phyloP scores from a whole-genome alignment of 306 rosid genomes.

The Gleditsia sinensis region DNA sequence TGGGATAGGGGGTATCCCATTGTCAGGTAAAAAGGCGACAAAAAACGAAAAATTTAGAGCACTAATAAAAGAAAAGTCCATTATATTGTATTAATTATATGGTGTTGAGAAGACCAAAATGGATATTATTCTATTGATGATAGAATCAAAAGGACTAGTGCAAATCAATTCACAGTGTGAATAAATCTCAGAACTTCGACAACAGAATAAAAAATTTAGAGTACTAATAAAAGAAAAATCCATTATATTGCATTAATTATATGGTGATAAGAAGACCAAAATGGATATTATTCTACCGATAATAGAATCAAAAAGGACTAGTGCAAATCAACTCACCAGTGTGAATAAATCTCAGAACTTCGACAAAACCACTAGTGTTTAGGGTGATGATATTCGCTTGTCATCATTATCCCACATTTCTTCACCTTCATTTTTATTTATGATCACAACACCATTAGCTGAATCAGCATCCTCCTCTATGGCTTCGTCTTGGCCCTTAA shows the following conservation, averaged over 20 bases:
- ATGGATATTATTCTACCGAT: not conserved
- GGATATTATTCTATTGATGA: not conserved
- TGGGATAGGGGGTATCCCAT: not conserved
- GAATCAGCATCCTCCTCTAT: constrained; percentile 50
- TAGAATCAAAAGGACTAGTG: not conserved
- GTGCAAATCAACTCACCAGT: constrained; percentile 36
- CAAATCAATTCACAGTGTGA: constrained; percentile 36
- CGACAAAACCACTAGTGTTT: constrained; percentile 28
- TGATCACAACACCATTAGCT: constrained; percentile 42
- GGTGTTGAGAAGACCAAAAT: not conserved
- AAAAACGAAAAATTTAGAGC: not conserved
- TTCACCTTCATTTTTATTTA: constrained; percentile 45
- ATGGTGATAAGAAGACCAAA: not conserved
- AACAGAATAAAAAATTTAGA: not conserved
- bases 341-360: constrained; percentile 36
- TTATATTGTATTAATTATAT: not conserved
- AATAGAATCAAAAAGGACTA: not conserved
- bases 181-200: constrained; percentile 35
- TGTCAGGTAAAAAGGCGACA: not conserved
- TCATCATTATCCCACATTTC: constrained; percentile 43
- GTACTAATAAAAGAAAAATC: not conserved
- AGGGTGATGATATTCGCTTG: constrained; percentile 35
- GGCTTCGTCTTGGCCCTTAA: constrained; percentile 34
- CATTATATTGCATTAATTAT: not conserved
- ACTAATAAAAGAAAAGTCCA: not conserved